Percentiles rank a stretch among this genome's conserved stretches.
These are phyloP conservation scores for Knoxia roxburghii DNA, from an alignment of 257 asterid genomes.

Conservation along the genomic window DNA sequence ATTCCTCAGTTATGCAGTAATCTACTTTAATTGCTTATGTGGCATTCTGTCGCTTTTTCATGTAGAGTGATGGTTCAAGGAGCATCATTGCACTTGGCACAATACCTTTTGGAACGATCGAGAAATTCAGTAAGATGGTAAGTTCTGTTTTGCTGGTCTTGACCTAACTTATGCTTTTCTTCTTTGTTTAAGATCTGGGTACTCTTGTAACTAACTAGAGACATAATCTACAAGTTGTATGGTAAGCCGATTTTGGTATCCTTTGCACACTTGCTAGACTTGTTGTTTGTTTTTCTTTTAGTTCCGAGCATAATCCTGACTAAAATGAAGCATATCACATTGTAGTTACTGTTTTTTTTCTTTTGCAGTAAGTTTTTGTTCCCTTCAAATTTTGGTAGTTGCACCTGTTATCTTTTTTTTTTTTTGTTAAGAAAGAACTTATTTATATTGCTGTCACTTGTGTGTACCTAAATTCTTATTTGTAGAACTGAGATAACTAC, in stretches of 20 bases:
- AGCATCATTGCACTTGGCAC: slow-evolving; percentile 80
- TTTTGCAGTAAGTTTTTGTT: no score
- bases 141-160: slow-evolving; percentile 25
- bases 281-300: neutral
- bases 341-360: neutral
- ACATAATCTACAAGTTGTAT: neutral
- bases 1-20: neutral
- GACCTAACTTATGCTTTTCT: neutral
- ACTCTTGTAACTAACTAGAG: neutral
- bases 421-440: neutral
- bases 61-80: slow-evolving; percentile 90
- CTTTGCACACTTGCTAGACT: neutral
- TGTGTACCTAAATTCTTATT: neutral
- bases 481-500: neutral
- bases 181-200: neutral
- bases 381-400: no score
- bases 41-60: neutral
- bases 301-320: neutral
- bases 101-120: slow-evolving; percentile 83
- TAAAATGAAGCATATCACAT: neutral
- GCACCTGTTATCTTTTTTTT: no score
- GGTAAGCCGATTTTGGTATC: neutral
- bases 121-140: slow-evolving; percentile 83
- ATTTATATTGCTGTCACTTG: neutral
- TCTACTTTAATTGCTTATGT: neutral